Evolutionary conservation across 1,284 basidiomycete species (phyloP), one percentile per base, ranked within the genome.

Genomic region (Anthracocystis setariae): DNA sequence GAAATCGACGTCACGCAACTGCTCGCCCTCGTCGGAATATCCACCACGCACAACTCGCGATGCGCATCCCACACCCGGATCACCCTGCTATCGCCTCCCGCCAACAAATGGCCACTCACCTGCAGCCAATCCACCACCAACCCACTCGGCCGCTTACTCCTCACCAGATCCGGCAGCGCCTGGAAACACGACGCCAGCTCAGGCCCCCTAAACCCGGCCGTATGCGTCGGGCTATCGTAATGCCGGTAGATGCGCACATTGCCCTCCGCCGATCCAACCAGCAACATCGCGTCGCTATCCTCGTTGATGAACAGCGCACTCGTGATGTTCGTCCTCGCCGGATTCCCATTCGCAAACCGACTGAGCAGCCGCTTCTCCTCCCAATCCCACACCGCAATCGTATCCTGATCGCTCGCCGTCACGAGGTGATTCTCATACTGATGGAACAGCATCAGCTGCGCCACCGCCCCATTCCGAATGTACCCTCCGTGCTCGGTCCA

Each of bases 331-430:
- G 90, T 92, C 38, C 91, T 90, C 52, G 85, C 85, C 0, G 91
- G 88, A 82, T 95, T 94, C 43, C 92, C 93, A 74, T 98, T 98
- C 78, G 88, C 90, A 84, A 98, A 98, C 46, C 89, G 86, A 68
- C 90, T 90, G 55, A 98, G 81, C 46, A 90, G 88, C 73, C 88
- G 89, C 50, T 89, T 88, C 57, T 88, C 88, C 57, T 91, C 89
- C 95, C 96, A 98, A 79, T 98, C 94, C 89, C 92, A 98, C 15
- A 98, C 90, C 92, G 89, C 92, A 62, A 98, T 88, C 81, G 91
- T 89, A 80, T 95, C 93, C 32, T 87, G 86, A 71, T 95, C 92
- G 76, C 94, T 93, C 2, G 92, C 90, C 1, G 93, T 86, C 17
- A 94, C 89, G 13, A 98, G 85, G 76, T 96, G 90, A 21, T 91